Evolutionary conservation across 176 grass and related monocot genomes (phyloP).

Genomic region (sorghum (Sorghum bicolor)): Sorghum_bicolor_NCBIv3 NC_012875.2:49227501-49228000

Average conservation of each 20-base stretch:
- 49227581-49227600: slow-evolving; percentile 47
- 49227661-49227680: slow-evolving; percentile 78
- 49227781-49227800: neutral
- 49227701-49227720: slow-evolving; percentile 51
- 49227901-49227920: slow-evolving; percentile 24
- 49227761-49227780: slow-evolving; percentile 35
- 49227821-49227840: neutral
- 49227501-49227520: slow-evolving; percentile 41
- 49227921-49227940: neutral
- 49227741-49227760: neutral
- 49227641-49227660: slow-evolving; percentile 70
- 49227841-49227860: neutral
- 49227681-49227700: slow-evolving; percentile 37
- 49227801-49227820: neutral
- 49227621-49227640: slow-evolving; percentile 47
- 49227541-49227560: neutral
- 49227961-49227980: slow-evolving; percentile 1
- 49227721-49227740: slow-evolving; percentile 22
- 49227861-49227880: neutral
- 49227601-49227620: slow-evolving; percentile 46
- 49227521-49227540: slow-evolving; percentile 6
- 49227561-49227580: slow-evolving; percentile 39
- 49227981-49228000: slow-evolving; percentile 1
- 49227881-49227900: neutral
- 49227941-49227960: neutral